These are phyloP conservation scores for Candida odintsovae DNA, from an alignment of 805 yeast genomes.

Conservation along the genomic window DNA sequence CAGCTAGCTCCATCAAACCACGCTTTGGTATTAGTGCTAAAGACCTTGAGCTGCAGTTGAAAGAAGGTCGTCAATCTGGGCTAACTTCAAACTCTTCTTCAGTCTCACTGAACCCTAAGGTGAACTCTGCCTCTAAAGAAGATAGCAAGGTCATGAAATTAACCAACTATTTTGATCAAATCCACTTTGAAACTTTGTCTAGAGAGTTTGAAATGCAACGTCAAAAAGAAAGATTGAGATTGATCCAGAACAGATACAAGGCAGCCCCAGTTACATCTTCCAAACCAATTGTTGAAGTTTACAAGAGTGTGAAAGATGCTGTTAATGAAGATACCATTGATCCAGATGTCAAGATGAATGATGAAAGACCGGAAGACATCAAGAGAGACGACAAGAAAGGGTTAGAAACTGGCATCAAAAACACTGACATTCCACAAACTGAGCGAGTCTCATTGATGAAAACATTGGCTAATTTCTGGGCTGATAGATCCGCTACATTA, in stretches of 20 bases:
- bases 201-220: conserved; percentile 84
- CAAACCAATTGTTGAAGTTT: conserved; percentile 87
- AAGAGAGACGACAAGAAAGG: conserved; percentile 6
- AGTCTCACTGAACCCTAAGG: conserved; percentile 3
- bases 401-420: conserved; percentile 11
- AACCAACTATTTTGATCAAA: conserved; percentile 62
- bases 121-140: conserved; percentile 14
- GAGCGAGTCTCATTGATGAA: conserved; percentile 78
- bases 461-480: conserved; percentile 90
- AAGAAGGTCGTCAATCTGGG: conserved; percentile 23
- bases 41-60: conserved; percentile 22
- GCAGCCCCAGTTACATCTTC: conserved; percentile 69
- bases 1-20: conserved; percentile 1
- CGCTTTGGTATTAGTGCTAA: conserved; percentile 22
- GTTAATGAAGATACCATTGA: conserved; percentile 49
- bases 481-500: conserved; percentile 89
- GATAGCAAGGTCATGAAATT: conserved; percentile 53
- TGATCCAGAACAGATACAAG: conserved; percentile 53
- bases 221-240: conserved; percentile 64
- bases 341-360: conserved; percentile 13
- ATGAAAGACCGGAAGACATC: conserved; percentile 5
- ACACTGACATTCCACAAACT: conserved; percentile 32
- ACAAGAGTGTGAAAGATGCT: conserved; percentile 83
- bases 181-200: conserved; percentile 76
- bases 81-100: conserved; percentile 4